These are phyloP conservation scores for Moesziomyces sp. DNA, from an alignment of 1,284 basidiomycete genomes.

Conservation along the genomic window DNA sequence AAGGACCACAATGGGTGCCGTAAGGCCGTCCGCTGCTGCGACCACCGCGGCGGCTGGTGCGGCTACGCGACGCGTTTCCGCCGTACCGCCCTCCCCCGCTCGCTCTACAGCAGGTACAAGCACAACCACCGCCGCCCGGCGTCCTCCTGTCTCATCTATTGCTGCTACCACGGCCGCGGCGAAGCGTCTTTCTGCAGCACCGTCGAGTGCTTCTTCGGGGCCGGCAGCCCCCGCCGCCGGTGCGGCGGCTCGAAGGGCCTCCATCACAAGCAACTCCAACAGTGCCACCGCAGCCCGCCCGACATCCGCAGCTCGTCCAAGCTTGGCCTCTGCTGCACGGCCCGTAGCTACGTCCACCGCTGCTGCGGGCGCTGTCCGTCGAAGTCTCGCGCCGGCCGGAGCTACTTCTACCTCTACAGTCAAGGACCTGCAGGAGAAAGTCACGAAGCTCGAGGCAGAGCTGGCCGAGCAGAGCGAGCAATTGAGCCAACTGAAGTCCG, in stretches of 20 bases:
- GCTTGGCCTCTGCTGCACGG: constrained; percentile 22
- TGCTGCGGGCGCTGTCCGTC: constrained; percentile 22
- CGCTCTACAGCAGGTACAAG: constrained; percentile 26
- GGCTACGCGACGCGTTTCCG: constrained; percentile 23
- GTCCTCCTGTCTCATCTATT: constrained; percentile 38
- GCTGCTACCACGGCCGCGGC: constrained; percentile 20
- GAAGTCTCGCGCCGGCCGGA: constrained; percentile 26
- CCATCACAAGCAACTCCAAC: constrained; percentile 40
- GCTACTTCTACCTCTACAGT: constrained; percentile 19
- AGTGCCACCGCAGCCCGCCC: constrained; percentile 27
- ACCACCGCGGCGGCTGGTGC: constrained; percentile 14
- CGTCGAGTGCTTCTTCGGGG: constrained; percentile 28
- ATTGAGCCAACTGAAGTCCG: constrained; percentile 42
- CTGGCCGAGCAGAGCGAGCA: constrained; percentile 50
- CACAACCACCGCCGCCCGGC: constrained; percentile 27
- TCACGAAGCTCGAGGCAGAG: constrained; percentile 48
- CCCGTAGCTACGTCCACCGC: constrained; percentile 13
- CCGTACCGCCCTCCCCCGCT: constrained; percentile 41
- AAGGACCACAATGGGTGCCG: constrained; percentile 1
- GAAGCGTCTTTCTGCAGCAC: constrained; percentile 27
- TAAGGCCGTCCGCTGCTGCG: constrained; percentile 20
- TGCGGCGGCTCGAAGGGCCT: constrained; percentile 36
- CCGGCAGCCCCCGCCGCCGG: constrained; percentile 24
- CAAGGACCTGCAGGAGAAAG: constrained; percentile 46
- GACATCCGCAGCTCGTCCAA: constrained; percentile 25